A percentile compares a stretch with the other conserved stretches of the same genome.
phyloP scores from a whole-genome alignment of 345 rosid genomes.

The Brassica cretica region DNA sequence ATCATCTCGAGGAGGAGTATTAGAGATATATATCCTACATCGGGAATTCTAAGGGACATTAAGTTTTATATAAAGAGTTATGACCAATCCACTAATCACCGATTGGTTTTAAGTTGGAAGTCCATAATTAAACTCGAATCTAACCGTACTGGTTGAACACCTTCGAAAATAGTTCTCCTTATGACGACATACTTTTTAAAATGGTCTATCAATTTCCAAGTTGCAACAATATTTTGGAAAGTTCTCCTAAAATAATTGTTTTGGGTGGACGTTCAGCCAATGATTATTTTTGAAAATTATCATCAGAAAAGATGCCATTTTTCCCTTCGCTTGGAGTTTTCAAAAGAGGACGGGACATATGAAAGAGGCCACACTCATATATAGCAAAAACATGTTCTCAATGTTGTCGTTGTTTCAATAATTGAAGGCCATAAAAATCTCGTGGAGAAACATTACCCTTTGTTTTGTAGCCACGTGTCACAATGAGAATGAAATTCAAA shows the following conservation, averaged over 20 bases:
- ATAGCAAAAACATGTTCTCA: not conserved
- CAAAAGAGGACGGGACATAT: not conserved
- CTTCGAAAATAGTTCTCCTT: not conserved
- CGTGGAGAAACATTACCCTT: no score
- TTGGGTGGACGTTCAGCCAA: not conserved
- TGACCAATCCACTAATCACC: no score
- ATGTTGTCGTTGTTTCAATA: not conserved
- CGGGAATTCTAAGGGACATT: no score
- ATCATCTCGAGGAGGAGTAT: no score
- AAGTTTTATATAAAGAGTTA: no score
- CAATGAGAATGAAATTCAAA: no score
- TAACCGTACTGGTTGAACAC: no score
- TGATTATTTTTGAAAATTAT: not conserved
- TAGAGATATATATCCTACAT: no score
- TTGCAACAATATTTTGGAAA: not conserved
- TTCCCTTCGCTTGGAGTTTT: not conserved
- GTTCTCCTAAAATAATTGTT: not conserved
- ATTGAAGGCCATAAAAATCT: not conserved
- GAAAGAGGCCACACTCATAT: not conserved
- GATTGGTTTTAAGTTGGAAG: no score
- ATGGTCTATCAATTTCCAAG: not conserved
- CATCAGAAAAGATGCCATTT: not conserved
- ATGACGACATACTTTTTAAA: not conserved
- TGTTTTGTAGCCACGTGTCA: no score
- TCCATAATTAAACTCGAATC: no score